Evolutionary conservation across 345 rosid species (phyloP).

Genomic region (Balakata baccata): DNA sequence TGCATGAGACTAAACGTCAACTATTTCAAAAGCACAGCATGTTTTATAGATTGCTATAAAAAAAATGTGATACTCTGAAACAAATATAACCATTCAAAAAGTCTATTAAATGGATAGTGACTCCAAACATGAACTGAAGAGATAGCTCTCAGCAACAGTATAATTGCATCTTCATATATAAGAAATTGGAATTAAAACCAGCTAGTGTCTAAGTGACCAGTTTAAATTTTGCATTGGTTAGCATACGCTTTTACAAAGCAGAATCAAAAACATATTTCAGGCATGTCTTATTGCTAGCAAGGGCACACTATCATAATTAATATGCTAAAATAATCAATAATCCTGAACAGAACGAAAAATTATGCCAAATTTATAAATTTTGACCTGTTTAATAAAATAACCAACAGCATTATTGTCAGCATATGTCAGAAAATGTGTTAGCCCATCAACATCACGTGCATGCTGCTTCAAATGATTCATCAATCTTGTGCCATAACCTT

Average conservation of each 20-base stretch:
- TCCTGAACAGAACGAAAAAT: slow-evolving; percentile 2
- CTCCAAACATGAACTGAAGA: background rate
- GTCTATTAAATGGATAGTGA: slow-evolving; percentile 1
- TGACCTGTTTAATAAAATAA: slow-evolving; percentile 92
- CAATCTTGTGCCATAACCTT: slow-evolving; percentile 98
- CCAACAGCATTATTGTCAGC: slow-evolving; percentile 99
- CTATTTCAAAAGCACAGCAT: background rate
- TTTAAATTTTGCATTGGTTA: background rate
- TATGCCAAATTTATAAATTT: slow-evolving; percentile 12
- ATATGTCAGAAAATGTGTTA: slow-evolving; percentile 92
- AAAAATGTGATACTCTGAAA: background rate
- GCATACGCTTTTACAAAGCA: background rate
- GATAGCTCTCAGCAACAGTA: background rate
- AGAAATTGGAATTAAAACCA: background rate
- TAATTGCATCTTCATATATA: background rate
- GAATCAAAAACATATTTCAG: background rate
- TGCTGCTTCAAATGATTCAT: slow-evolving; percentile 99
- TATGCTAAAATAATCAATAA: slow-evolving; percentile 10
- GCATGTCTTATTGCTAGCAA: slow-evolving; percentile 1
- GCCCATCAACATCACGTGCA: slow-evolving; percentile 94
- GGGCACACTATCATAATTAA: background rate
- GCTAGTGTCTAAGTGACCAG: background rate
- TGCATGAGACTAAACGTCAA: background rate
- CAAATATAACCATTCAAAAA: background rate
- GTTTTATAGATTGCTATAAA: slow-evolving; percentile 9